phyloP scores from a whole-genome alignment of 2,329 filamentous ascomycete genomes.

The Intubia oerlemansii region DNA sequence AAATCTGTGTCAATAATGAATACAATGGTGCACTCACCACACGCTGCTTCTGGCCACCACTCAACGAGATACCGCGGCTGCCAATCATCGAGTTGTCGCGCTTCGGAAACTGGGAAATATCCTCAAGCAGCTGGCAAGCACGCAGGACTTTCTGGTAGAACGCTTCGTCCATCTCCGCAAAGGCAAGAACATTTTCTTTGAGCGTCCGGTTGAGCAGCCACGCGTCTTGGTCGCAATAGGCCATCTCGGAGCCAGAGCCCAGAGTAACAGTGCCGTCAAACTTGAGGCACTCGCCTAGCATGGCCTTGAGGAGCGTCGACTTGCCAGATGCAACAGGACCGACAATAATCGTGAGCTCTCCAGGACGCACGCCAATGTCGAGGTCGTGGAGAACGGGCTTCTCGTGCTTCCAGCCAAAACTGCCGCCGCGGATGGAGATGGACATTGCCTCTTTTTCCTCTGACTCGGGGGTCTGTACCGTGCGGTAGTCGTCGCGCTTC shows the following conservation, averaged over 20 bases:
- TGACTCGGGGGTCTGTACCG: too few species aligned
- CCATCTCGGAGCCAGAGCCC: conserved; percentile 12
- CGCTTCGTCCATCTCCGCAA: conserved; percentile 2
- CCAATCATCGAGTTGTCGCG: too few species aligned
- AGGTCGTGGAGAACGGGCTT: conserved; percentile 3
- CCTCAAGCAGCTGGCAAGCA: too few species aligned
- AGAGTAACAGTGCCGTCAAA: conserved; percentile 11
- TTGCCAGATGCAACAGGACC: conserved; percentile 24
- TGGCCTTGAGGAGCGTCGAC: conserved; percentile 16
- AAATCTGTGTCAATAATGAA: too few species aligned
- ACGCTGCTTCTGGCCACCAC: conserved; percentile 13
- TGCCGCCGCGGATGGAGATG: conserved; percentile 2
- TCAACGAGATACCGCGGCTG: conserved; percentile 11
- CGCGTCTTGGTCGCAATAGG: conserved; percentile 21
- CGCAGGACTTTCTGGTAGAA: conserved; percentile 8
- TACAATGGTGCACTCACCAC: too few species aligned
- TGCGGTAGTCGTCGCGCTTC: too few species aligned
- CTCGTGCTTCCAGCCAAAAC: conserved; percentile 5
- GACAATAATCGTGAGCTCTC: conserved; percentile 15
- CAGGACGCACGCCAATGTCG: conserved; percentile 4
- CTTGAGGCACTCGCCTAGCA: conserved; percentile 16
- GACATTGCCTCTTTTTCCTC: neutral
- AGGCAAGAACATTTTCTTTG: conserved; percentile 17
- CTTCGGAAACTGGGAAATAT: too few species aligned
- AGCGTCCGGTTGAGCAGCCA: conserved; percentile 21